Percentiles rank a stretch among this genome's conserved stretches.
Conservation (phyloP, 768 basidiomycete genomes). For the Cystofilobasidium bisporidii region DNA sequence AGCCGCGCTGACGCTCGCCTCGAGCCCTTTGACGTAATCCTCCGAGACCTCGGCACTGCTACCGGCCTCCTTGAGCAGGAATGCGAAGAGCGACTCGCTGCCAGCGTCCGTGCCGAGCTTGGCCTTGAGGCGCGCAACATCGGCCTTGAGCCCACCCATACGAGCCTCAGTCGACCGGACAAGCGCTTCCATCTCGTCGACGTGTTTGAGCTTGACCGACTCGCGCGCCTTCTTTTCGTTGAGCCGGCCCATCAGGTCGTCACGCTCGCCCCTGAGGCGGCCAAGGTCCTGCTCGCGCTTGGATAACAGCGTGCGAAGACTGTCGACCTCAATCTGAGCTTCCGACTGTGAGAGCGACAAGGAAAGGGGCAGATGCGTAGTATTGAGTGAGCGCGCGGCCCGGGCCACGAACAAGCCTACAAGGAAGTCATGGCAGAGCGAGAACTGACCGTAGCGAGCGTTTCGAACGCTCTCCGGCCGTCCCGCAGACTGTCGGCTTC, state of each 20-base stretch:
- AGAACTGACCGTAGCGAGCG: conserved; percentile 26
- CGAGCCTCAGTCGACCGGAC: conserved; percentile 57
- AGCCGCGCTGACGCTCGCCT: conserved; percentile 43
- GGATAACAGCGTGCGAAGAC: conserved; percentile 34
- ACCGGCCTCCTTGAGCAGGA: conserved; percentile 53
- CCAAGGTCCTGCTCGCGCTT: conserved; percentile 40
- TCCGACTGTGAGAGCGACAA: conserved; percentile 25
- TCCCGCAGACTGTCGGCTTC: conserved; percentile 35
- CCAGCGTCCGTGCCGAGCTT: conserved; percentile 67
- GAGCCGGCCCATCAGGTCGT: conserved; percentile 52
- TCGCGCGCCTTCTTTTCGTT: conserved; percentile 62
- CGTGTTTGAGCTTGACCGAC: conserved; percentile 49
- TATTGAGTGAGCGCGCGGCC: no score
- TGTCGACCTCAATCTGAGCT: conserved; percentile 45
- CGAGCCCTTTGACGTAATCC: conserved; percentile 49
- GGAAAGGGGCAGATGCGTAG: no score
- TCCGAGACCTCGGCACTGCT: conserved; percentile 30
- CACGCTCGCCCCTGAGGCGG: conserved; percentile 41
- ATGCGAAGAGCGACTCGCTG: conserved; percentile 56
- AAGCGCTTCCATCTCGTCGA: conserved; percentile 57
- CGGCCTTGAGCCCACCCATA: conserved; percentile 59
- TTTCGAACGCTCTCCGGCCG: conserved; percentile 30
- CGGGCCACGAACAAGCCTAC: no score
- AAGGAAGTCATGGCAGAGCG: background rate
- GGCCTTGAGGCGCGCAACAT: conserved; percentile 62